Evolutionary conservation across 495 filamentous ascomycete genomes (phyloP).

Genomic region (Aspergillus heteromorphus): DNA sequence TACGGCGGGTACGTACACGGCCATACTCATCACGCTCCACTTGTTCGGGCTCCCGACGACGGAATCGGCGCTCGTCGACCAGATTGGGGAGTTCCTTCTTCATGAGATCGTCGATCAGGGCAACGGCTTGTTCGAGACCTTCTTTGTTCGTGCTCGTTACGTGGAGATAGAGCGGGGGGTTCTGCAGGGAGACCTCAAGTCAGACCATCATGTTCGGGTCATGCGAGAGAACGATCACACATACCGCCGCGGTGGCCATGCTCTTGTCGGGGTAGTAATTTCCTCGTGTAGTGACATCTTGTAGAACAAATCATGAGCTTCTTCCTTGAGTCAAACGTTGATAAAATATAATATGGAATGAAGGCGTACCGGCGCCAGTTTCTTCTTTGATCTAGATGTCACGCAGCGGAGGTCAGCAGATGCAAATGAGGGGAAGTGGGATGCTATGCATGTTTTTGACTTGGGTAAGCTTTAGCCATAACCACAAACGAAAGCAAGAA

Average conservation of each 20-base stretch:
- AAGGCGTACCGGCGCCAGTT: conserved; percentile 98
- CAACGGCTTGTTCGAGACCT: conserved; percentile 81
- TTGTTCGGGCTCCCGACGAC: conserved; percentile 76
- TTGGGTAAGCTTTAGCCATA: conserved; percentile 78
- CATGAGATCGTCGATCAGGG: conserved; percentile 88
- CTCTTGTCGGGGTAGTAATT: conserved; percentile 95
- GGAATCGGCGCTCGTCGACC: conserved; percentile 91
- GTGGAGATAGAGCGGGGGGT: conserved; percentile 89
- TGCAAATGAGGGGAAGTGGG: conserved; percentile 74
- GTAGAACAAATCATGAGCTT: conserved; percentile 56
- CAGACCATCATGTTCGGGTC: not conserved
- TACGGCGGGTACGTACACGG: conserved; percentile 53
- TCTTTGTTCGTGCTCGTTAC: conserved; percentile 90
- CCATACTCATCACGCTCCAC: conserved; percentile 96
- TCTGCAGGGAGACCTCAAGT: conserved; percentile 48
- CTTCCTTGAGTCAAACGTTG: conserved; percentile 47
- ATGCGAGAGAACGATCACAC: conserved; percentile 21
- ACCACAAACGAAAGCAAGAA: conserved; percentile 41
- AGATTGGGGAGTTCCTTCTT: conserved; percentile 92
- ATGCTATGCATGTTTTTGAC: conserved; percentile 61
- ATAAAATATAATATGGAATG: conserved; percentile 41
- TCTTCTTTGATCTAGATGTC: conserved; percentile 99
- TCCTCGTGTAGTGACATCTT: conserved; percentile 99
- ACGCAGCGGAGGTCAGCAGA: conserved; percentile 94
- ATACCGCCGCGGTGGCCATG: conserved; percentile 89